Base-by-base conservation (phyloP, 2,329 filamentous ascomycete species). In the Westerdykella ornata region DNA sequence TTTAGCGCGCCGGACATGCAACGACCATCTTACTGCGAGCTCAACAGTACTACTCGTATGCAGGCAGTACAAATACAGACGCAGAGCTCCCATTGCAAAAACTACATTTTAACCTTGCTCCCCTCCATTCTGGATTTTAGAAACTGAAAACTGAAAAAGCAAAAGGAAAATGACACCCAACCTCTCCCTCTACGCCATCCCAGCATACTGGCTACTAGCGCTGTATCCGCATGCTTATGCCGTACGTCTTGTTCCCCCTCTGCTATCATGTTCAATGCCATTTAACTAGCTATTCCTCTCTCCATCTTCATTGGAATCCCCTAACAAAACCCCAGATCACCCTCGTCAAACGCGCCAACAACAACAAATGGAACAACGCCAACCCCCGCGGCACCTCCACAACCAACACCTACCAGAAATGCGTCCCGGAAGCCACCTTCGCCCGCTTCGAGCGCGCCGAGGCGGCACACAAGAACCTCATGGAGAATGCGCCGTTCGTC, bases 401-500 rank as follows among this genome's bases (percentile, higher is more conserved):
- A 8, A 48, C 43, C 6, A 41, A 36, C 8, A 42, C 66, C 28
- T 60, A 61, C 40, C 60, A 67, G 44, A 59, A 62, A 53, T 63
- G 5, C 38, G 59, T 39, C 32, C 64, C 16, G 12, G 45, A 41
- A 5, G 54, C 59, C 3, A 53, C 59, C 17, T 69, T 63, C 43
- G 64, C 57, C 2, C 54, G 54, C 1, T 73, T 55, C 36, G 69
- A 73, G 56, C 63, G 71, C 32, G 63, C 64, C 11, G 63, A 70
- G 42, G 63, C 66, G 13, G 69, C 69, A 20, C 70, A 73, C 47
- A 56, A 62, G 16, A 74, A 74, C 47, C 54, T 62, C 16, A 49
- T 72, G 38, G 72, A 74, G 53, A 72, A 67, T 39, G 58, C 71
- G 47, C 67, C 70, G 1, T 42, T 72, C 4, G 72, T 72, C 46